Base-by-base conservation (phyloP, 306 rosid genomes). In the Inga leiocalycina region DNA sequence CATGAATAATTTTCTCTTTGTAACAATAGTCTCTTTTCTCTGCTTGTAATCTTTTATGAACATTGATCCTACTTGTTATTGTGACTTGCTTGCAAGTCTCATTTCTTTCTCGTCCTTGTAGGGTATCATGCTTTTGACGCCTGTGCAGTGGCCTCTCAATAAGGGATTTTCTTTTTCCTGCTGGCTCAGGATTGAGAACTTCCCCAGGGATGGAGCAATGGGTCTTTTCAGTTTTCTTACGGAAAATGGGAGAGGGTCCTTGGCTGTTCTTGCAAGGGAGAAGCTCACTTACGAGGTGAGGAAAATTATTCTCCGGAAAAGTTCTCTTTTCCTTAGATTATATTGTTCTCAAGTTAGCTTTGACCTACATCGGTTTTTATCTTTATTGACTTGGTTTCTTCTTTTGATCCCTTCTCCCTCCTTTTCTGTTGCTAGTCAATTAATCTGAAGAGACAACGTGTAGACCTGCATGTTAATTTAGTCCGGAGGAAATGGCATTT, bases 111-210 rank as follows among this genome's bases (percentile, higher is more conserved):
- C 81, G 75, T 87, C 64, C 62, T 77, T 90, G 90, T 78, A 96
- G 99, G 99, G 98, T 80, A 96, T 96, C 79, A 45, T 84, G 77
- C 87, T 96, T 80, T 89, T 88, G 83, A 96, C 97, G 1, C 98
- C 99, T 78, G 81, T 93, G 82, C 99, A 93, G 88, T 96, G 94
- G 98, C 99, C 98, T 80, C 90, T 92, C 86, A 84, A 84, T 71
- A 96, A 92, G 89, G 99, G 99, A 0, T 96, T 91, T 89, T 90
- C 99, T 35, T 93, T 93, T 92, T 90, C 98, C 83, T 93, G 98
- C 73, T 96, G 99, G 99, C 94, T 96, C 67, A 90, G 99, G 83
- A 86, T 96, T 83, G 99, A 96, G 87, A 92, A 91, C 88, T 96
- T 96, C 80, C 99, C 98, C 84, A 84, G 88, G 72, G 86, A 82